These are phyloP conservation scores for Periconia sp. DNA, from an alignment of 2,329 filamentous ascomycete genomes.

Conservation along the genomic window DNA sequence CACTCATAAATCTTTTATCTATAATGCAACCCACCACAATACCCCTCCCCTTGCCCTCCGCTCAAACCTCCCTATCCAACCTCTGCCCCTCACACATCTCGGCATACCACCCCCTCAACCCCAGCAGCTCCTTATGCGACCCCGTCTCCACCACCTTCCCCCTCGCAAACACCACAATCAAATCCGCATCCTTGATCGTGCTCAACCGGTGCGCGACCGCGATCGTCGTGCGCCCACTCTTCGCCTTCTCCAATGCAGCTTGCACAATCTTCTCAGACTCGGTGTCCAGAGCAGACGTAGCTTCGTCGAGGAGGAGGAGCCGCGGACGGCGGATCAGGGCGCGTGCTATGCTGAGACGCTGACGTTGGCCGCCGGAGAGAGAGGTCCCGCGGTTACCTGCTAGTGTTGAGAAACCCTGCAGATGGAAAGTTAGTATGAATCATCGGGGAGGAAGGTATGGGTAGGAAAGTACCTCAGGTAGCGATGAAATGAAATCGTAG, in stretches of 20 bases:
- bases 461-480: conserved; percentile 56
- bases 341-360: conserved; percentile 89
- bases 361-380: conserved; percentile 80
- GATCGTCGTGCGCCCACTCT: conserved; percentile 85
- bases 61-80: conserved; percentile 31
- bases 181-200: conserved; percentile 91
- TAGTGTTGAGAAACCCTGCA: conserved; percentile 48
- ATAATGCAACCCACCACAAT: no score
- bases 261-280: conserved; percentile 72
- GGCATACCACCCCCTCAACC: conserved; percentile 44
- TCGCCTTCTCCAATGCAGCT: conserved; percentile 76
- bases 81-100: conserved; percentile 49
- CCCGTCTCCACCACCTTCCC: conserved; percentile 83
- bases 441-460: neutral
- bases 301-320: conserved; percentile 59
- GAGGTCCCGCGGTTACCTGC: conserved; percentile 38
- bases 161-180: conserved; percentile 92
- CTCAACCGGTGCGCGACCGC: conserved; percentile 89
- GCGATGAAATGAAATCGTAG: conserved; percentile 34
- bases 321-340: conserved; percentile 89
- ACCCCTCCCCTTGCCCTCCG: no score
- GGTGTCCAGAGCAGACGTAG: conserved; percentile 39
- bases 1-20: no score
- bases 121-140: conserved; percentile 50
- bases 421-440: neutral